These are phyloP conservation scores for Leccinum imitatum DNA, from an alignment of 768 basidiomycete species.

Conservation along the genomic window DNA sequence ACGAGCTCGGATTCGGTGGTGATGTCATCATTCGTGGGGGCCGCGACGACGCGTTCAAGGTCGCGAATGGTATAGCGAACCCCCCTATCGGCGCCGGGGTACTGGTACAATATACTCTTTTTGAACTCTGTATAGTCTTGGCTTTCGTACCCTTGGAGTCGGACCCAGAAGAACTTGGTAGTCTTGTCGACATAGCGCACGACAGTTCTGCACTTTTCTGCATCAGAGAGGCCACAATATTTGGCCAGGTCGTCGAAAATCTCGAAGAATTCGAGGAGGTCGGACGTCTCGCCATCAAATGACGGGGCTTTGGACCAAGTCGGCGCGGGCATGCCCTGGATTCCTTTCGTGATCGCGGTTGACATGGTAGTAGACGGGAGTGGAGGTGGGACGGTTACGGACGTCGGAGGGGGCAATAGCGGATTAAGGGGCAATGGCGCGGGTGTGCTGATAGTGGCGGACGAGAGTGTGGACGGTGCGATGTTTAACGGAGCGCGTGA, in stretches of 20 bases:
- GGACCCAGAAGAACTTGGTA: background rate
- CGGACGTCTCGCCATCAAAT: too few relatives aligned
- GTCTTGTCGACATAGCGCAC: too few relatives aligned
- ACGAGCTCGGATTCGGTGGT: background rate
- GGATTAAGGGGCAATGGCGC: background rate
- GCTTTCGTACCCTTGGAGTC: background rate
- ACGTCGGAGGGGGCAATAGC: background rate
- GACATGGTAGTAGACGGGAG: background rate
- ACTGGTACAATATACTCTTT: background rate
- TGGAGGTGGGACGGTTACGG: background rate
- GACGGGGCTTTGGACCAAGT: too few relatives aligned
- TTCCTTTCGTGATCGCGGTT: too few relatives aligned
- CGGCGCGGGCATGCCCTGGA: too few relatives aligned
- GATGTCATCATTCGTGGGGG: background rate
- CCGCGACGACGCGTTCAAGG: background rate
- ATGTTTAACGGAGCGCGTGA: background rate
- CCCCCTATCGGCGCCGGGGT: background rate
- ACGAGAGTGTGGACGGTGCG: background rate
- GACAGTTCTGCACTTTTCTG: too few relatives aligned
- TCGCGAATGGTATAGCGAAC: background rate
- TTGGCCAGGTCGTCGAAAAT: too few relatives aligned
- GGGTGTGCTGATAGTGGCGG: background rate
- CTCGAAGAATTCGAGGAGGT: too few relatives aligned
- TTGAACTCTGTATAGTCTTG: background rate
- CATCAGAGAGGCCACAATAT: too few relatives aligned